These are phyloP conservation scores for Calonectria ilicicola DNA, from an alignment of 2,329 filamentous ascomycete species.

Conservation along the genomic window DNA sequence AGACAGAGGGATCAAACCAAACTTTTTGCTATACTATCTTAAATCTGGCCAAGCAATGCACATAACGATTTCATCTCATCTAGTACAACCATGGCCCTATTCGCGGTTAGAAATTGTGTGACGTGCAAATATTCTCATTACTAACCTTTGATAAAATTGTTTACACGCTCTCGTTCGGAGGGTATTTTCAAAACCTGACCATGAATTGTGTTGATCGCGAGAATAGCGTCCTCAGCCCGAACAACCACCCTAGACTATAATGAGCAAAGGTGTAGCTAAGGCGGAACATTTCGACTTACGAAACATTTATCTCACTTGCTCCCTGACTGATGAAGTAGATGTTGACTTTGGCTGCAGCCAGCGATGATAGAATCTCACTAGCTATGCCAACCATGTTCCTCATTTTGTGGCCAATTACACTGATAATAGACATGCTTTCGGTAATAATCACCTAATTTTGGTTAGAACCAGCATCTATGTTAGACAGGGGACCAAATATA, in stretches of 20 bases:
- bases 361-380: background rate
- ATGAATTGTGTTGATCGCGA: slow-evolving; percentile 1
- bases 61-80: background rate
- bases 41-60: too few species aligned
- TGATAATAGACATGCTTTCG: background rate
- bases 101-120: too few species aligned
- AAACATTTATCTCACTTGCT: background rate
- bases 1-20: too few species aligned
- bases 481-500: background rate
- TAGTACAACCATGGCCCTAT: background rate
- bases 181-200: background rate
- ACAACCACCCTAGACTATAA: background rate
- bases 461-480: background rate
- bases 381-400: background rate
- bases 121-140: too few species aligned
- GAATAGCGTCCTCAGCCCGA: background rate
- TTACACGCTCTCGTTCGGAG: background rate
- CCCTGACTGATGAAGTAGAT: background rate
- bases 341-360: slow-evolving; percentile 1
- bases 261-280: rapidly evolving
- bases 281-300: background rate
- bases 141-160: background rate
- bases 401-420: background rate
- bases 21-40: too few species aligned
- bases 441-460: background rate